Evolutionary conservation across 2,329 filamentous ascomycete genomes (phyloP), one percentile per base, ranked within the genome.

Genomic region (Neonectria hederae): DNA sequence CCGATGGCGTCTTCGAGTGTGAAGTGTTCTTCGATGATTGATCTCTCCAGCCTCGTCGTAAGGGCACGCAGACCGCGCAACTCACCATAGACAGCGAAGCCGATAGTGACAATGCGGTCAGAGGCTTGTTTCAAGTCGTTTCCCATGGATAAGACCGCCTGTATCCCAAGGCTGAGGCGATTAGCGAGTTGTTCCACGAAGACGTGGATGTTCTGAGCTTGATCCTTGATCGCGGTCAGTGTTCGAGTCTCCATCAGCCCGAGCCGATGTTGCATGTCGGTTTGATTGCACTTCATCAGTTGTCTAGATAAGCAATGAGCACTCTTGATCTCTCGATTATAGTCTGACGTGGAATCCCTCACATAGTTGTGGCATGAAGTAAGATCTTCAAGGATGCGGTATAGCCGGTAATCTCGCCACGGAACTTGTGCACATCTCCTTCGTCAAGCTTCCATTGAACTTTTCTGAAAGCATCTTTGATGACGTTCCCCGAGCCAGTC

Each of bases 1-100:
- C 53, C 53, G 7, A 30, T 45, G 17, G 53, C 53, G 26, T 45
- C 53, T 43, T 54, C 38, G 9, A 54, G 53, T 5, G 22, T 54
- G 24, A 54, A 54, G 38, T 43, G 32, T 40, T 53, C 32, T 54
- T 54, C 53, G 11, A 13, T 21, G 17, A 54, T 30, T 30, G 53
- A 24, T 10, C 53, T 30, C 17, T 45, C 53, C 5, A 43, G 53
- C 3, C 53, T 19, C 2, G 8, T 30, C 9, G 43, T 9, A 21
- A 54, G 35, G 2, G 17, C n/a, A 45, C 17, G 53, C 4, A 43
- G 53, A 2, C 45, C 24, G 4, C 38, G 24, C 13, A 54, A 14
- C 38, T 54, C 53, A 21, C 17, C 2, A 21, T 45, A 26, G 2
- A 54, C 24, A 5, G 38, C 38, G 5, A 6, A 54, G 5, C 21